These are phyloP conservation scores for Paramecium sonneborni DNA, from an alignment of 73 alveolate species.

Conservation along the genomic window DNA sequence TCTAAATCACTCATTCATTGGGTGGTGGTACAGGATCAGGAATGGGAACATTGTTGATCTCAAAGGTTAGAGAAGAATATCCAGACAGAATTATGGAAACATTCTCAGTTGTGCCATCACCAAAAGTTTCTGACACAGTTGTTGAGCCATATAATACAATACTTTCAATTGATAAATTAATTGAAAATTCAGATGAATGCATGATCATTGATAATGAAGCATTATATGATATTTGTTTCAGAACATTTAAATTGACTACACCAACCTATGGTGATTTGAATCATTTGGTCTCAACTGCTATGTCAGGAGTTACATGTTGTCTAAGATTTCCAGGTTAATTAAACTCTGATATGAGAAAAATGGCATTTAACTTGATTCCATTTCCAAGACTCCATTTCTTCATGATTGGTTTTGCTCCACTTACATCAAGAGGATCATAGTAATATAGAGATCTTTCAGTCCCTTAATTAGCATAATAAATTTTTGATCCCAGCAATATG, in stretches of 20 bases:
- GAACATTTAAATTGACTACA: slow-evolving; percentile 40
- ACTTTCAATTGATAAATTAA: neutral
- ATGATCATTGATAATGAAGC: slow-evolving; percentile 39
- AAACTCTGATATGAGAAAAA: slow-evolving; percentile 71
- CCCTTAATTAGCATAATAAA: neutral
- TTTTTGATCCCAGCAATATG: neutral
- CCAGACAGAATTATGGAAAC: slow-evolving; percentile 34
- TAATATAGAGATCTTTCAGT: neutral
- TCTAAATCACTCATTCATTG: slow-evolving; percentile 49
- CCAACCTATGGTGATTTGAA: slow-evolving; percentile 70
- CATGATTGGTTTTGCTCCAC: slow-evolving; percentile 70
- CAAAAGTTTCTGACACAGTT: neutral
- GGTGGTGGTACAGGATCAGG: slow-evolving; percentile 64
- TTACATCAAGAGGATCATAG: slow-evolving; percentile 65
- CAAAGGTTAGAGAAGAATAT: slow-evolving; percentile 49
- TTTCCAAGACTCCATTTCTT: slow-evolving; percentile 76
- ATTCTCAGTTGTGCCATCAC: slow-evolving; percentile 18
- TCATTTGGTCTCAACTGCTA: slow-evolving; percentile 63
- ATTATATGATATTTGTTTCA: slow-evolving; percentile 35
- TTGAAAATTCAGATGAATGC: slow-evolving; percentile 7
- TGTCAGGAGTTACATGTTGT: slow-evolving; percentile 70
- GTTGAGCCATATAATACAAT: slow-evolving; percentile 44
- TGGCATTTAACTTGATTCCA: slow-evolving; percentile 68
- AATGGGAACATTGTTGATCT: slow-evolving; percentile 31
- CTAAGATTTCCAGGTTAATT: slow-evolving; percentile 73